A percentile compares a stretch with the other conserved stretches of the same genome.
Evolutionary conservation across 1,284 basidiomycete species (phyloP).

Genomic region (Malassezia sp.): DNA sequence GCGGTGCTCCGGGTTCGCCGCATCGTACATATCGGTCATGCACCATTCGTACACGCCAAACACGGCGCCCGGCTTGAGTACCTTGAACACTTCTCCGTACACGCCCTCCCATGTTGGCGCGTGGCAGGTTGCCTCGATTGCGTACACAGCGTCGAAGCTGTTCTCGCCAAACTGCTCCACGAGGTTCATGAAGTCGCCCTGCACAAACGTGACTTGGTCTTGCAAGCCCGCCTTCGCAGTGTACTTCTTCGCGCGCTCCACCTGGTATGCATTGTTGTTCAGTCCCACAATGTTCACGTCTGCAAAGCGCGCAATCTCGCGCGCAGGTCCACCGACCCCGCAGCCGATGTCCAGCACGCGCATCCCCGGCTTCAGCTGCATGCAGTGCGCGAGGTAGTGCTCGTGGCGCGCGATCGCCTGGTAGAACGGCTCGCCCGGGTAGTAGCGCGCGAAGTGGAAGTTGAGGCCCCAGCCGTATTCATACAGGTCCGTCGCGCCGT

Average conservation of each 20-base stretch:
- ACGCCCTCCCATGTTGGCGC: constrained; percentile 91
- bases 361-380: constrained; percentile 63
- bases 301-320: constrained; percentile 84
- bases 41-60: constrained; percentile 98
- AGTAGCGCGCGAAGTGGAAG: constrained; percentile 98
- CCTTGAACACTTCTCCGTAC: constrained; percentile 83
- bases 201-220: constrained; percentile 58
- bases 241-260: constrained; percentile 72
- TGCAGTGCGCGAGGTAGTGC: constrained; percentile 74
- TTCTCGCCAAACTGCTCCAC: constrained; percentile 82
- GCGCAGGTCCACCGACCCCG: constrained; percentile 90
- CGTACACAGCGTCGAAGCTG: constrained; percentile 93
- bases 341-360: constrained; percentile 95
- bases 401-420: constrained; percentile 82
- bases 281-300: constrained; percentile 76
- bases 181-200: constrained; percentile 84
- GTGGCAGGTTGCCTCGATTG: constrained; percentile 94
- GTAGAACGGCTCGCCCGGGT: constrained; percentile 81
- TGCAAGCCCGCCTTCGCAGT: constrained; percentile 67
- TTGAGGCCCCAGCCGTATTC: constrained; percentile 88
- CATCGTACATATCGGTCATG: constrained; percentile 92
- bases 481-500: constrained; percentile 90
- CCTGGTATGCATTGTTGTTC: constrained; percentile 96
- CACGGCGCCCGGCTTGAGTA: constrained; percentile 93
- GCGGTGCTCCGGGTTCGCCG: constrained; percentile 76